Percentiles rank a stretch among this genome's conserved stretches.
Conservation (phyloP, 495 filamentous ascomycete species). For the Xylaria bambusicola region DNA sequence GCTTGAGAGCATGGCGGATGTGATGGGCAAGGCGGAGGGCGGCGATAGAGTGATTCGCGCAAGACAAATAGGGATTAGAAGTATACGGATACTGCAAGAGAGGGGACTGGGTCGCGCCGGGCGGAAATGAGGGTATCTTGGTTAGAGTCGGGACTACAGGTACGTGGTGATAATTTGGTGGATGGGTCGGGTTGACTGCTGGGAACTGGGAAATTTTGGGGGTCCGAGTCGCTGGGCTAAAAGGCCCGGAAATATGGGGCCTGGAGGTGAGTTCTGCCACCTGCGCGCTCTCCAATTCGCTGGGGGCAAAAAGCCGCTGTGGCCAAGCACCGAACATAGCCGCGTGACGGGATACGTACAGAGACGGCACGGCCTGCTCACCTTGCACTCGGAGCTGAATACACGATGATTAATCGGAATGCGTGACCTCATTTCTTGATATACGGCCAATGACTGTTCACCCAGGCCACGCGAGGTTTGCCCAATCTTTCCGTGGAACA, state of each 20-base stretch:
- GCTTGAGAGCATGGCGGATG: constrained; percentile 66
- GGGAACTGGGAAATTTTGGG: neutral
- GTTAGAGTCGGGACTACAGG: too few relatives aligned
- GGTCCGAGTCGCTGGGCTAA: neutral
- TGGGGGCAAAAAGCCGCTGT: neutral
- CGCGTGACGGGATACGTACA: too few relatives aligned
- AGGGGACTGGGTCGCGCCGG: constrained; percentile 1
- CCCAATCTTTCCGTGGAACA: too few relatives aligned
- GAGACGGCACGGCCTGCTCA: too few relatives aligned
- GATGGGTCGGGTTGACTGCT: neutral
- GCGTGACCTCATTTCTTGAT: too few relatives aligned
- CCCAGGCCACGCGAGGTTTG: too few relatives aligned
- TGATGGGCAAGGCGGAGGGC: constrained; percentile 30
- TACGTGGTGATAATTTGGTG: neutral
- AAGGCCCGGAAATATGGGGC: neutral
- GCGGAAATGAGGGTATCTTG: constrained; percentile 18
- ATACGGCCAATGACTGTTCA: too few relatives aligned
- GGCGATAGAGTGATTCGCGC: constrained; percentile 15
- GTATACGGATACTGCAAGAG: constrained; percentile 26
- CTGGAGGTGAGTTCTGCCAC: neutral
- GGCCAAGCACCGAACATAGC: neutral
- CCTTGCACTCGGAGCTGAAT: too few relatives aligned
- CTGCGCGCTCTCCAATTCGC: neutral
- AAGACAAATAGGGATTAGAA: constrained; percentile 17
- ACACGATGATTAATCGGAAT: too few relatives aligned